These are phyloP conservation scores for Fibroporia radiculosa DNA, from an alignment of 768 basidiomycete genomes.

Conservation along the genomic window DNA sequence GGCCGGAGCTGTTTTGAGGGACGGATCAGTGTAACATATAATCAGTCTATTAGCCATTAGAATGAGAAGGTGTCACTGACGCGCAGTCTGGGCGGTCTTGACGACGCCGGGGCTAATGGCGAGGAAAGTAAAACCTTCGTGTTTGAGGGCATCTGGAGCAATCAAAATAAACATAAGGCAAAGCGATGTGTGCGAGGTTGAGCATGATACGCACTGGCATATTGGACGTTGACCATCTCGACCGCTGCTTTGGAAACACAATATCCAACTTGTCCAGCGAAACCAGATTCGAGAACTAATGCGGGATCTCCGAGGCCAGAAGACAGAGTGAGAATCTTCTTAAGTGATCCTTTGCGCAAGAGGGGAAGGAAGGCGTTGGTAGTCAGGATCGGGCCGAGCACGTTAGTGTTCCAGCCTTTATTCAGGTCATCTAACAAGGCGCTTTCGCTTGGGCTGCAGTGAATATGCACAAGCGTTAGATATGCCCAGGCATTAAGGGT, in stretches of 20 bases:
- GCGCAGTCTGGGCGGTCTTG: constrained; percentile 18
- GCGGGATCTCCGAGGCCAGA: constrained; percentile 25
- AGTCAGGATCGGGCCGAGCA: constrained; percentile 27
- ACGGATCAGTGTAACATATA: not conserved
- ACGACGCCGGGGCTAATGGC: constrained; percentile 32
- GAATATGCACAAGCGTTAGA: not conserved
- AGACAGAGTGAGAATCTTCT: constrained; percentile 29
- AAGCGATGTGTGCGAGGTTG: too few species aligned
- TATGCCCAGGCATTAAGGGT: not conserved
- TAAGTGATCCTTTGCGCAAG: constrained; percentile 22
- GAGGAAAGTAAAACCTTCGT: constrained; percentile 30
- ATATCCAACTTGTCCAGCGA: constrained; percentile 19
- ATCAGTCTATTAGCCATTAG: too few species aligned
- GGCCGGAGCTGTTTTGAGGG: not conserved
- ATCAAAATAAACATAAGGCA: too few species aligned
- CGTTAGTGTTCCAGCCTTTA: constrained; percentile 20
- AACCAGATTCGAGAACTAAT: constrained; percentile 13
- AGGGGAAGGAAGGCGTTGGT: constrained; percentile 34
- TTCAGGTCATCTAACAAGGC: not conserved
- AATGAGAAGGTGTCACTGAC: constrained; percentile 5
- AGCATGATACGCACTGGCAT: constrained; percentile 16
- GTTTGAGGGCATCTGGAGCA: constrained; percentile 13
- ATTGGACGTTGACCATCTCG: constrained; percentile 31
- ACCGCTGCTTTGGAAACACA: constrained; percentile 30
- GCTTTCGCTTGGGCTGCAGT: not conserved